Conservation (phyloP, 2,329 filamentous ascomycete species). For the Beauveria brongniartii region DNA sequence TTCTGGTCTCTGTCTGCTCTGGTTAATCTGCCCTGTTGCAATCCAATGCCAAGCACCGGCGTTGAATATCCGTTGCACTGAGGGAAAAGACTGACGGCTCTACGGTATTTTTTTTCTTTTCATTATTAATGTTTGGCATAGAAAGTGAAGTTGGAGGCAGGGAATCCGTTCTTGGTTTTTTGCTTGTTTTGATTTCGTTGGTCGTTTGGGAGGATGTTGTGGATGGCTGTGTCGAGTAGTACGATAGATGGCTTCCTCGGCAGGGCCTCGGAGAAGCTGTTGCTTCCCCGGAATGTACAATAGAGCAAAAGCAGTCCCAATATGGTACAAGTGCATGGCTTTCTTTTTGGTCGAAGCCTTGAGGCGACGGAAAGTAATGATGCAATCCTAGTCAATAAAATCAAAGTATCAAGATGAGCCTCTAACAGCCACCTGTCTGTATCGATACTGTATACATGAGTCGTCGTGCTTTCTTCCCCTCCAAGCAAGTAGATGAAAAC, state of each 20-base stretch:
- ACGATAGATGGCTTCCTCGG: not conserved
- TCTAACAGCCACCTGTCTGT: too few relatives aligned
- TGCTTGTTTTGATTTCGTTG: not conserved
- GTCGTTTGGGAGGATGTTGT: not conserved
- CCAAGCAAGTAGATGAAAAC: not conserved
- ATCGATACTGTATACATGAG: not conserved
- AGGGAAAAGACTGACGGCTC: not conserved
- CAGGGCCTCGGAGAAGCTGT: not conserved
- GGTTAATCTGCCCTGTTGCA: not conserved
- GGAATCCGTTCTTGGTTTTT: not conserved
- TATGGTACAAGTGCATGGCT: not conserved
- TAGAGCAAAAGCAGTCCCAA: not conserved
- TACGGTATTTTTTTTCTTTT: slow-evolving; percentile 4
- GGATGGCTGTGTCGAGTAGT: not conserved
- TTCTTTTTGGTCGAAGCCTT: not conserved
- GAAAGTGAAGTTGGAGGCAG: slow-evolving; percentile 3
- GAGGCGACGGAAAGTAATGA: not conserved
- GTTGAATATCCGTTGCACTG: not conserved
- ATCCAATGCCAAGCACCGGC: not conserved
- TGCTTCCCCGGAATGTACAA: not conserved
- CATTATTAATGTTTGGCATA: slow-evolving; percentile 11
- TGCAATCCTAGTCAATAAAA: not conserved
- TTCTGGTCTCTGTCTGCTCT: not conserved
- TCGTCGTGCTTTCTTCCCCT: not conserved
- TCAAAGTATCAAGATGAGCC: not conserved